Evolutionary conservation across 177 flowering plant species (phyloP).

Genomic region (Vitis hybrid): DNA sequence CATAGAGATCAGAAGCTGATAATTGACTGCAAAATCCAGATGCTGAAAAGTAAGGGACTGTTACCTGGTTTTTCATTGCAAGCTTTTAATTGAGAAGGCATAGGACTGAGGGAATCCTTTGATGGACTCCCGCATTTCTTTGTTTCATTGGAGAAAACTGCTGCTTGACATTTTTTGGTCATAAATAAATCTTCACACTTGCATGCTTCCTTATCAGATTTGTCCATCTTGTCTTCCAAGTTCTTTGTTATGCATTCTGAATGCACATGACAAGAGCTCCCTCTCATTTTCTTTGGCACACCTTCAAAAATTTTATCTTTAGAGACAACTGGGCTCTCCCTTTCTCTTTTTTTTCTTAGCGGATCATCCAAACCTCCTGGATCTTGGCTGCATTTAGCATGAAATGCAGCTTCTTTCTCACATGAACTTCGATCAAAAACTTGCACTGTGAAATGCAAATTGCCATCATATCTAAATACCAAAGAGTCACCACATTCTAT

Average conservation of each 20-base stretch:
- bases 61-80: conserved; percentile 20
- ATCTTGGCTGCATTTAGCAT: conserved; percentile 33
- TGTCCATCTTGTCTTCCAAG: conserved; percentile 2
- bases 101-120: conserved; percentile 1
- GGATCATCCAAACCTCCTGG: not conserved
- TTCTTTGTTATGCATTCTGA: conserved; percentile 11
- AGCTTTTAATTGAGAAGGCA: conserved; percentile 8
- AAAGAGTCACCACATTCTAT: conserved; percentile 52
- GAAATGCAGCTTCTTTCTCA: conserved; percentile 51
- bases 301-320: conserved; percentile 17
- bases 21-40: not conserved
- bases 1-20: not conserved
- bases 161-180: not conserved
- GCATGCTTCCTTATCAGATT: conserved; percentile 5
- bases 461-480: conserved; percentile 54
- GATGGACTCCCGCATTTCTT: not conserved
- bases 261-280: conserved; percentile 13
- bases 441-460: conserved; percentile 47
- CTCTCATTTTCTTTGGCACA: conserved; percentile 35
- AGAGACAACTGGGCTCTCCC: conserved; percentile 23
- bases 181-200: conserved; percentile 4
- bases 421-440: conserved; percentile 55
- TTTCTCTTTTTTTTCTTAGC: conserved; percentile 33
- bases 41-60: not conserved
- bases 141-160: not conserved